Percentiles rank a stretch among this genome's conserved stretches.
Evolutionary conservation across 23 red algal genomes (phyloP).

Genomic region (Gracilaria gracilis): DNA sequence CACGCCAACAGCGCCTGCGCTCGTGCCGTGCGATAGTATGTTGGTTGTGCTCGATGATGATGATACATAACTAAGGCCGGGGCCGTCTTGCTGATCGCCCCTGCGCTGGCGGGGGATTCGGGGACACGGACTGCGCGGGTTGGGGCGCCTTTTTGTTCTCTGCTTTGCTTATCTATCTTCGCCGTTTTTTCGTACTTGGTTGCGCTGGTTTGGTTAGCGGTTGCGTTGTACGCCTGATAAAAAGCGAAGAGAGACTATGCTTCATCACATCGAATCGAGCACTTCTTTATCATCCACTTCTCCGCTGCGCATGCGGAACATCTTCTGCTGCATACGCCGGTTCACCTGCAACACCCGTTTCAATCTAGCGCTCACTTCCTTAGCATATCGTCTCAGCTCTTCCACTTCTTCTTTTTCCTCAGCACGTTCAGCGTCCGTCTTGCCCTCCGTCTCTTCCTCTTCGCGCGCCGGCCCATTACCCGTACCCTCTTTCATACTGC

Average conservation of each 20-base stretch:
- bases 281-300: background rate
- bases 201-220: no score
- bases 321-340: slow-evolving; percentile 26
- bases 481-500: background rate
- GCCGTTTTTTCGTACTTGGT: background rate
- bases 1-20: background rate
- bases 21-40: background rate
- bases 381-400: background rate
- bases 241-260: background rate
- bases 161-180: no score
- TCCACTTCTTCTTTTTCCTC: background rate
- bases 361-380: background rate
- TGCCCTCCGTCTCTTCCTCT: background rate
- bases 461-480: background rate
- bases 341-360: slow-evolving; percentile 12
- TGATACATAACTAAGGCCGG: slow-evolving; percentile 45
- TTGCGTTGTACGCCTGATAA: background rate
- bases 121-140: slow-evolving; percentile 34
- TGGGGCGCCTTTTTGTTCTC: slow-evolving; percentile 13
- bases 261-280: slow-evolving; percentile 1
- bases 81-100: background rate
- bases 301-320: background rate
- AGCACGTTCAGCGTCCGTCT: background rate
- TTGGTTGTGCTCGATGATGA: slow-evolving; percentile 1
- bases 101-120: background rate